Evolutionary conservation across 768 basidiomycete species (phyloP).

Genomic region (Mrakia gelida): DNA sequence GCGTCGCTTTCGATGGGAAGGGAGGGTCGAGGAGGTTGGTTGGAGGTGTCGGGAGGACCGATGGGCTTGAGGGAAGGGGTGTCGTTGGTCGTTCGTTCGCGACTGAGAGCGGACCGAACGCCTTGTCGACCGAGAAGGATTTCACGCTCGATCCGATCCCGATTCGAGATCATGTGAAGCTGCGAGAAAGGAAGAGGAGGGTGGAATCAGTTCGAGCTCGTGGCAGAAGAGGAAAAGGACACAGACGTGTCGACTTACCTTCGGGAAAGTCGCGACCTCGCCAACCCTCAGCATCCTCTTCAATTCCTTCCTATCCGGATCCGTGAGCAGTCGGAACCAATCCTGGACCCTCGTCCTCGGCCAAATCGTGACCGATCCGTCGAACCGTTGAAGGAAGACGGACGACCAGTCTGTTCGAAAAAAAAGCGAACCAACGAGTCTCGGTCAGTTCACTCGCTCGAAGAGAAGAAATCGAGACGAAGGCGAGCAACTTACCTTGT

Average conservation of each 20-base stretch:
- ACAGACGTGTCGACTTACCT: constrained; percentile 51
- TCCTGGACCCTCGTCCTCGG: constrained; percentile 57
- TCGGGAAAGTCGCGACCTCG: constrained; percentile 92
- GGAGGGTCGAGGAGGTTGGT: not conserved
- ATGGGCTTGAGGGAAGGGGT: not conserved
- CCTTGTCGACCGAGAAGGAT: constrained; percentile 21
- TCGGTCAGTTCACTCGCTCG: not conserved
- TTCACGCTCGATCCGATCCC: constrained; percentile 28
- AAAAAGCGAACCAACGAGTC: not conserved
- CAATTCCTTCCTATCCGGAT: constrained; percentile 74
- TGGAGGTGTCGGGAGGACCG: not conserved
- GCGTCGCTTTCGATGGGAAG: constrained; percentile 27
- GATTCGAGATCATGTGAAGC: constrained; percentile 33
- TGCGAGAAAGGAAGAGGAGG: not conserved
- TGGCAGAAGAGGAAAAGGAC: not conserved
- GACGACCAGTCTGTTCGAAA: constrained; percentile 73
- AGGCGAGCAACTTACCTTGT: constrained; percentile 38
- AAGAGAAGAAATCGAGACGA: not conserved
- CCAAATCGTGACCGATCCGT: constrained; percentile 45
- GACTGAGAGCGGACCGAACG: constrained; percentile 9
- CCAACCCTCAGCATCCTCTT: constrained; percentile 83
- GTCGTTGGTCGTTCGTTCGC: not conserved
- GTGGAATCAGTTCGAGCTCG: not conserved
- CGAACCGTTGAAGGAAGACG: constrained; percentile 71
- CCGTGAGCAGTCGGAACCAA: constrained; percentile 76